Percentiles rank a stretch among this genome's conserved stretches.
Conservation (phyloP, 139 green algal genomes). For the Picochlorum costavermella region DNA sequence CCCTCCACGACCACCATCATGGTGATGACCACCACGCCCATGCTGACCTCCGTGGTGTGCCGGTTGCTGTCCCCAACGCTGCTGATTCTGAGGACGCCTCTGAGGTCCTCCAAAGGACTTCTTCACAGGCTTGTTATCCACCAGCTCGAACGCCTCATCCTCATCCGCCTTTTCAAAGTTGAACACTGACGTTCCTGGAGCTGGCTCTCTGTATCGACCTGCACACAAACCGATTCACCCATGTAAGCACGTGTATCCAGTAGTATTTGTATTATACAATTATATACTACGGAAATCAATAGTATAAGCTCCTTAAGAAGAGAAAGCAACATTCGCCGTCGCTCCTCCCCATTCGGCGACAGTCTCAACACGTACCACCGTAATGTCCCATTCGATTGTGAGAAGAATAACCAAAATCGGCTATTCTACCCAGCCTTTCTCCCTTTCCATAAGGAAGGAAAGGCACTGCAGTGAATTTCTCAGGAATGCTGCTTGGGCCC, state of each 20-base stretch:
- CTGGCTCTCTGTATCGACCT: constrained; percentile 27
- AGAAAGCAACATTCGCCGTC: neutral
- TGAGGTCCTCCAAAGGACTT: constrained; percentile 13
- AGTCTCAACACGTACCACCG: constrained; percentile 3
- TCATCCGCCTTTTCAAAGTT: constrained; percentile 93
- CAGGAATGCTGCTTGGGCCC: constrained; percentile 70
- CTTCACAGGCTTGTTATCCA: constrained; percentile 81
- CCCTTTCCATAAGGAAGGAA: constrained; percentile 91
- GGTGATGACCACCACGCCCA: neutral
- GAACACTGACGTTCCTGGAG: constrained; percentile 67
- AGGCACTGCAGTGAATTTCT: constrained; percentile 82
- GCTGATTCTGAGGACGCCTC: constrained; percentile 6
- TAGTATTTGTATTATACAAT: neutral
- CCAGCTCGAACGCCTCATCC: constrained; percentile 92
- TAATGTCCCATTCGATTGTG: constrained; percentile 4
- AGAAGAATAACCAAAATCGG: constrained; percentile 35
- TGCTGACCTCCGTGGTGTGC: neutral
- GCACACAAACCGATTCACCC: neutral
- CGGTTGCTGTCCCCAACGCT: constrained; percentile 13
- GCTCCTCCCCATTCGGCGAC: neutral
- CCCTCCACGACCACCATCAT: neutral
- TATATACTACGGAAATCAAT: constrained; percentile 1
- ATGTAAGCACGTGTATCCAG: neutral
- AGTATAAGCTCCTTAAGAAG: constrained; percentile 3
- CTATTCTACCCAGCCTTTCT: constrained; percentile 77